Conservation (phyloP, 768 basidiomycete genomes). For the Lactarius tabidus region DNA sequence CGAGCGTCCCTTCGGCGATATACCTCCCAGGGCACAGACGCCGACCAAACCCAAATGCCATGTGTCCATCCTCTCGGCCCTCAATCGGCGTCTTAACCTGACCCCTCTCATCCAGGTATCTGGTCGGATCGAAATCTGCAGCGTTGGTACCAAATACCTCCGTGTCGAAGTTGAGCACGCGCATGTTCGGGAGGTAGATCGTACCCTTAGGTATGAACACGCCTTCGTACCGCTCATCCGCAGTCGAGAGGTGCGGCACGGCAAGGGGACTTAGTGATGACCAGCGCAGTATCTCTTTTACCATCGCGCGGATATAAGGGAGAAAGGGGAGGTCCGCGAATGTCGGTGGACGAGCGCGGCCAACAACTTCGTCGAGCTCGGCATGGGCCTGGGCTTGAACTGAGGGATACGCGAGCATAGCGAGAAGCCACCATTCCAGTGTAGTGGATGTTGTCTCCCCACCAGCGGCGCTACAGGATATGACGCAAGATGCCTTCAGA, state of each 20-base stretch:
- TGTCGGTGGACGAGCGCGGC: conserved; percentile 35
- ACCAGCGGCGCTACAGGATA: background rate
- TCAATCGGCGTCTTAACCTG: conserved; percentile 11
- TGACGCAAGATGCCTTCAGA: background rate
- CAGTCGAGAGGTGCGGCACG: background rate
- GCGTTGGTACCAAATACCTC: background rate
- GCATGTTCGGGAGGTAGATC: background rate
- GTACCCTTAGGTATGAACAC: conserved; percentile 21
- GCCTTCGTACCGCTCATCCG: conserved; percentile 18
- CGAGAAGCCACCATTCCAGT: conserved; percentile 36
- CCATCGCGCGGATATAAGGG: conserved; percentile 38
- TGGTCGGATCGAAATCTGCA: background rate
- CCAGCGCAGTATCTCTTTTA: conserved; percentile 35
- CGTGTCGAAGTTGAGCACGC: background rate
- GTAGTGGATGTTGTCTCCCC: conserved; percentile 19
- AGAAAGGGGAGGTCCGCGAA: conserved; percentile 33
- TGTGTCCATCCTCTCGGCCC: conserved; percentile 31
- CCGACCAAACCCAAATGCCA: conserved; percentile 30
- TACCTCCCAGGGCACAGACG: conserved; percentile 34
- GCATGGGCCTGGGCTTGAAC: conserved; percentile 37
- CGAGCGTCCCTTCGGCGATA: conserved; percentile 32
- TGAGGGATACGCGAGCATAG: conserved; percentile 39
- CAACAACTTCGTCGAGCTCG: conserved; percentile 40
- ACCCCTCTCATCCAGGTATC: conserved; percentile 5
- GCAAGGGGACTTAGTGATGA: conserved; percentile 27